These are phyloP conservation scores for Rosa multiflora DNA, from an alignment of 306 rosid genomes.

Conservation along the genomic window DNA sequence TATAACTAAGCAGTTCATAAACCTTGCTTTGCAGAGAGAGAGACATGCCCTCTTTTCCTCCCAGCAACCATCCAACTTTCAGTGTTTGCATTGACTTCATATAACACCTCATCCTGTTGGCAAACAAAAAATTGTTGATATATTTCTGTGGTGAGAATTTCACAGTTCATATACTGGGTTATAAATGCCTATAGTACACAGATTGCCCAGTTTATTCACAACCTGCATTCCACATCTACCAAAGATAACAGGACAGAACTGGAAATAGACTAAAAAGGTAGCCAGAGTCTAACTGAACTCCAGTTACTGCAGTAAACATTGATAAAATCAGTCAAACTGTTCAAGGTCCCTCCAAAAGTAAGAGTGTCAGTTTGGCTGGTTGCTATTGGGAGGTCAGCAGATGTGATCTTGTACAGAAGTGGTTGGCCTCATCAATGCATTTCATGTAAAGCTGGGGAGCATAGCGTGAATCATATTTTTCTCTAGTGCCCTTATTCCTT, in stretches of 20 bases:
- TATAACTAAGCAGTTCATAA: slow-evolving; percentile 5
- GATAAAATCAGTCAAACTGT: background rate
- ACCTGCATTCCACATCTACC: slow-evolving; percentile 2
- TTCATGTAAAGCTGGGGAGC: background rate
- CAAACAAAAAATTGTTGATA: slow-evolving; percentile 16
- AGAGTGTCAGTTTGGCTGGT: background rate
- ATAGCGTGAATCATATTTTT: background rate
- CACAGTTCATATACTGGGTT: background rate
- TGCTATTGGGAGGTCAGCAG: background rate
- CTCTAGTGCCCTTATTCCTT: background rate
- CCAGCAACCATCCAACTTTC: slow-evolving; percentile 99
- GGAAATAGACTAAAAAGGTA: background rate
- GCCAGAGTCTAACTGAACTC: background rate
- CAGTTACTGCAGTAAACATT: background rate
- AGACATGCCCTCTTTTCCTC: slow-evolving; percentile 89
- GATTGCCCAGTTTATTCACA: background rate
- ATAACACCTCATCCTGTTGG: slow-evolving; percentile 76
- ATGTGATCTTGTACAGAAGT: background rate
- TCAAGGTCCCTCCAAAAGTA: background rate
- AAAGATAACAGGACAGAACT: background rate
- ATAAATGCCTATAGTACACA: slow-evolving; percentile 14
- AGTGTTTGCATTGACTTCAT: slow-evolving; percentile 77
- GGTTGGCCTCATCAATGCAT: background rate
- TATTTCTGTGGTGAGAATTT: background rate
- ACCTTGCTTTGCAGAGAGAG: slow-evolving; percentile 81